Conservation (phyloP, 1,284 basidiomycete genomes). For the Schizopora paradoxa region DNA sequence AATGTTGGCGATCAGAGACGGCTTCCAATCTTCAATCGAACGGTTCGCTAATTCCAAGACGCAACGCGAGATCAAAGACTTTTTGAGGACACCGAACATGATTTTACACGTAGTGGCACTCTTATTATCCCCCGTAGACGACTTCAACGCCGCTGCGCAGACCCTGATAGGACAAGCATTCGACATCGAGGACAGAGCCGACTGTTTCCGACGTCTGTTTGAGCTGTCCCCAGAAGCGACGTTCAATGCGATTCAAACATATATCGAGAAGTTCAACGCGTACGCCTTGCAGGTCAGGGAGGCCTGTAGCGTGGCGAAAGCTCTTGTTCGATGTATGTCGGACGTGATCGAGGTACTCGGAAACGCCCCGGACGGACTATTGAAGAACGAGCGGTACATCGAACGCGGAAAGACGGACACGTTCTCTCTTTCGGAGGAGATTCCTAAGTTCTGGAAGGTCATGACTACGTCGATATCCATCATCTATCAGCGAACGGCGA, state of each 20-base stretch:
- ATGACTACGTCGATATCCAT: slow-evolving; percentile 78
- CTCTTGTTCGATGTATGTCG: slow-evolving; percentile 85
- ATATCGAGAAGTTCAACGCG: slow-evolving; percentile 60
- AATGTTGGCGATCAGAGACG: slow-evolving; percentile 49
- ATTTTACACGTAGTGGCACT: slow-evolving; percentile 58
- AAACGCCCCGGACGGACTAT: slow-evolving; percentile 60
- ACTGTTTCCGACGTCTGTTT: slow-evolving; percentile 78
- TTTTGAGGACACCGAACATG: slow-evolving; percentile 48
- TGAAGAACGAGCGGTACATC: slow-evolving; percentile 55
- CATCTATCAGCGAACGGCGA: slow-evolving; percentile 78
- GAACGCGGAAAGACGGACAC: slow-evolving; percentile 36
- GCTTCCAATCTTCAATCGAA: slow-evolving; percentile 59
- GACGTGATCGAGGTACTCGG: slow-evolving; percentile 88
- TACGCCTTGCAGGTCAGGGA: slow-evolving; percentile 69
- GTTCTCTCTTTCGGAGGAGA: slow-evolving; percentile 40
- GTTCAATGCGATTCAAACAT: slow-evolving; percentile 63
- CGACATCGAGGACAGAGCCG: slow-evolving; percentile 79
- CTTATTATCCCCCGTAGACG: slow-evolving; percentile 76
- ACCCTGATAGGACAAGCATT: slow-evolving; percentile 75
- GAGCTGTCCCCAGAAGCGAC: slow-evolving; percentile 57
- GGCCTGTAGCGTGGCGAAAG: slow-evolving; percentile 80
- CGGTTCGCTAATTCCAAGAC: slow-evolving; percentile 56
- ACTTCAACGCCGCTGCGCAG: slow-evolving; percentile 69
- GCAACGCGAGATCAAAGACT: slow-evolving; percentile 41
- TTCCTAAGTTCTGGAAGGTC: slow-evolving; percentile 76